A percentile compares a stretch with the other conserved stretches of the same genome.
These are phyloP conservation scores for Eucalyptus camaldulensis DNA, from an alignment of 345 rosid species.

Conservation along the genomic window DNA sequence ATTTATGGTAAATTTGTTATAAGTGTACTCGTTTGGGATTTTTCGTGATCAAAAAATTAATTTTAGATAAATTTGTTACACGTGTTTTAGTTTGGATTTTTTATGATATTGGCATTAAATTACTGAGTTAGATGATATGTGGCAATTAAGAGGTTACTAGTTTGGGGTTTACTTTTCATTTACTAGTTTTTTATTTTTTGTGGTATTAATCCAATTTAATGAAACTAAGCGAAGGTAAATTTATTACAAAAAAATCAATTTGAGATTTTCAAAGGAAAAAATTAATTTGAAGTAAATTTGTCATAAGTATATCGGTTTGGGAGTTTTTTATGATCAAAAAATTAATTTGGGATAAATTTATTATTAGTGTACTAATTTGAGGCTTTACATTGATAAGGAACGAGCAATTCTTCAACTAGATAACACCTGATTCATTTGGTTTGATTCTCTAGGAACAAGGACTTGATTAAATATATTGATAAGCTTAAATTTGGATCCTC, in stretches of 20 bases:
- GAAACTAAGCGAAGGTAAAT: rapidly evolving
- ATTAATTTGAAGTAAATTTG: no score
- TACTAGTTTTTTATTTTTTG: no score
- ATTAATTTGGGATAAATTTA: rapidly evolving
- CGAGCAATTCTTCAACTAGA: background rate
- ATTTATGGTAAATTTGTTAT: no score
- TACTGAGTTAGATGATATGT: rapidly evolving
- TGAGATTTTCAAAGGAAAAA: rapidly evolving
- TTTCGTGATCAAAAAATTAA: rapidly evolving
- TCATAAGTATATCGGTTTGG: rapidly evolving
- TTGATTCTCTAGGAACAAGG: background rate
- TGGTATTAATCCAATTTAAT: no score
- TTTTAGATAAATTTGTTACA: rapidly evolving
- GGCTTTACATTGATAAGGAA: background rate
- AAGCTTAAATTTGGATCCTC: background rate
- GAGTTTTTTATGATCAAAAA: rapidly evolving
- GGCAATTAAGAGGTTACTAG: rapidly evolving
- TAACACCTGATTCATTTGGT: rapidly evolving
- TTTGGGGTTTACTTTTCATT: no score
- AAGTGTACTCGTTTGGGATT: rapidly evolving
- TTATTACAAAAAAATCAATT: no score
- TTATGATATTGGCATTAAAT: no score
- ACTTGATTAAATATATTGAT: background rate
- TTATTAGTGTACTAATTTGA: rapidly evolving
- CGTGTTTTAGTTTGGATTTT: rapidly evolving